Evolutionary conservation across 2,329 filamentous ascomycete genomes (phyloP).

Genomic region (Hirsutella minnesotensis): DNA sequence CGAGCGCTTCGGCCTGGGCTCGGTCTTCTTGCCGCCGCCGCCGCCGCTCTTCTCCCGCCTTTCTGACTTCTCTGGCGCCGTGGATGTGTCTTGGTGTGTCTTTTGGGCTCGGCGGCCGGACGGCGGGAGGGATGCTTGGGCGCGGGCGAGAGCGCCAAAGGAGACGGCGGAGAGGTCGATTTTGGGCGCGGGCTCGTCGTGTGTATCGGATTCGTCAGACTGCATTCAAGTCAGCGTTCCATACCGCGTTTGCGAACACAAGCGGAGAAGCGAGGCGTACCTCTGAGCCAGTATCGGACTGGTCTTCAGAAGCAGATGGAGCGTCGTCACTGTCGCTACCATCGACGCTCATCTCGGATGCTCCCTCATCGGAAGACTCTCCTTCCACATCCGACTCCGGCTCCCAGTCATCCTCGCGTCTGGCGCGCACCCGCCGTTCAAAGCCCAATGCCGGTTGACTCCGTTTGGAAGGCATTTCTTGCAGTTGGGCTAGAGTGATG

Average conservation of each 20-base stretch:
- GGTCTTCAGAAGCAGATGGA: conserved; percentile 16
- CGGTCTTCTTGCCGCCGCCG: neutral
- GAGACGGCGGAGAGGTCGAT: conserved; percentile 53
- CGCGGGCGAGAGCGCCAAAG: conserved; percentile 82
- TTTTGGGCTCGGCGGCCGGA: conserved; percentile 15
- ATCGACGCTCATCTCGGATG: conserved; percentile 15
- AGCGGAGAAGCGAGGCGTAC: conserved; percentile 8
- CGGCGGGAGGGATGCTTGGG: conserved; percentile 54
- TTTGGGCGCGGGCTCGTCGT: conserved; percentile 18
- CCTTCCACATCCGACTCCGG: conserved; percentile 16
- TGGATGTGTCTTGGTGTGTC: conserved; percentile 20
- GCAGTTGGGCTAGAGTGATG: too few species aligned
- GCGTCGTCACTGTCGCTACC: conserved; percentile 17
- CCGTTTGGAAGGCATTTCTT: conserved; percentile 23
- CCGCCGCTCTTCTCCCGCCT: neutral
- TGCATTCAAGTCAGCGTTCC: conserved; percentile 1
- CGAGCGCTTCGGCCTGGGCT: conserved; percentile 22
- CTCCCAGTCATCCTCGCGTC: conserved; percentile 31
- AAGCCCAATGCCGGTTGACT: conserved; percentile 24
- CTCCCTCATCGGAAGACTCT: conserved; percentile 14
- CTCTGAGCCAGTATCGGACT: conserved; percentile 14
- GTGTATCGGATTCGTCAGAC: conserved; percentile 13
- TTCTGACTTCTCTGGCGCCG: conserved; percentile 13
- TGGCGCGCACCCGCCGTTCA: conserved; percentile 30
- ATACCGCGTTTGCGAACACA: neutral